phyloP scores from a whole-genome alignment of 176 grass and related monocot genomes.

The Hyparrhenia diplandra region DNA sequence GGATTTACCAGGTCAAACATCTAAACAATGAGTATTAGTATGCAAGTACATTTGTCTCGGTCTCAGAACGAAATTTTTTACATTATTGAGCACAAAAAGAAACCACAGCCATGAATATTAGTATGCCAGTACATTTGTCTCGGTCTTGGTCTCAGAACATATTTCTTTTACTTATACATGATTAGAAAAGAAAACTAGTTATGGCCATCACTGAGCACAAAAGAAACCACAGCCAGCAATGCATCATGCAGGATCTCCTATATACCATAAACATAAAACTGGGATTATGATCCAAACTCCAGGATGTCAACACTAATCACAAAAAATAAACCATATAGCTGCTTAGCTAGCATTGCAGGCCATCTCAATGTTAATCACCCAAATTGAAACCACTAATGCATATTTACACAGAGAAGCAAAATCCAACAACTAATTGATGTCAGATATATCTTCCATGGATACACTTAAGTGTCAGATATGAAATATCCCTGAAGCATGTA shows the following conservation, averaged over 20 bases:
- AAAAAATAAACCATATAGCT: not conserved
- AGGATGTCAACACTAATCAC: not conserved
- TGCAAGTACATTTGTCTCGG: not conserved
- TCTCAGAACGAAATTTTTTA: not conserved
- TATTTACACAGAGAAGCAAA: constrained; percentile 19
- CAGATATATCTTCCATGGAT: constrained; percentile 22
- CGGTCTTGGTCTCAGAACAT: not conserved
- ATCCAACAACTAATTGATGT: not conserved
- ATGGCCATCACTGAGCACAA: not conserved
- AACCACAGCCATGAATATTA: not conserved
- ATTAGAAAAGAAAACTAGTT: not conserved
- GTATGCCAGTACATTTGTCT: not conserved
- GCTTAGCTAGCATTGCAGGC: not conserved
- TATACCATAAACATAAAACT: not conserved
- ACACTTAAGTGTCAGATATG: not conserved
- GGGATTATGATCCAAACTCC: not conserved
- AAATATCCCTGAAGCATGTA: constrained; percentile 1
- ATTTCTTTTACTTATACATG: not conserved
- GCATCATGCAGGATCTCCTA: not conserved
- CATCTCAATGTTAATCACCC: not conserved
- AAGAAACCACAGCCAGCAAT: not conserved
- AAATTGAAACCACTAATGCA: not conserved
- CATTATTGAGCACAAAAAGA: not conserved
- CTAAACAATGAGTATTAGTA: too few species aligned
- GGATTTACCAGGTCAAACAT: not conserved